phyloP scores from a whole-genome alignment of 2,329 filamentous ascomycete genomes.

The Bertia moriformis region DNA sequence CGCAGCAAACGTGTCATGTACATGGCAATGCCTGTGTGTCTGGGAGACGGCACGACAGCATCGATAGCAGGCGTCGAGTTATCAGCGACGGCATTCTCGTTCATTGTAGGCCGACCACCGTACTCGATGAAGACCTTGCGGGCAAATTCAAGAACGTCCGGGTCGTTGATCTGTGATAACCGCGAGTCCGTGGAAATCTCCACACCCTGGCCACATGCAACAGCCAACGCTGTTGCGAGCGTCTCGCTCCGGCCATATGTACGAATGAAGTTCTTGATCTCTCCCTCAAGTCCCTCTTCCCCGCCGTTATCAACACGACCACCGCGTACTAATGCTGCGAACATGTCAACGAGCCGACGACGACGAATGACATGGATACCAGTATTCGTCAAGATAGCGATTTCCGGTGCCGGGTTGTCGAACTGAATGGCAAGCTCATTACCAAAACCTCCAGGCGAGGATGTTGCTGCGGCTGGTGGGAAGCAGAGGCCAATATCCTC shows the following conservation, averaged over 20 bases:
- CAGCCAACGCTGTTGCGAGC: constrained; percentile 77
- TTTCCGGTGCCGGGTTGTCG: constrained; percentile 65
- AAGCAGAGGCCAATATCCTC: constrained; percentile 70
- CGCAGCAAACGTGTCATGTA: constrained; percentile 51
- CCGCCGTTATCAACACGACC: constrained; percentile 43
- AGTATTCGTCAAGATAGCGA: constrained; percentile 81
- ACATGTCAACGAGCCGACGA: constrained; percentile 77
- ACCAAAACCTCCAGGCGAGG: constrained; percentile 71
- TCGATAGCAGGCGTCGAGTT: constrained; percentile 17
- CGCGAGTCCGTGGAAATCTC: constrained; percentile 59
- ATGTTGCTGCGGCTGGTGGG: constrained; percentile 57
- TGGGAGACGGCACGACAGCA: constrained; percentile 47
- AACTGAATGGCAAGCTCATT: constrained; percentile 97
- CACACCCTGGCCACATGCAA: constrained; percentile 84
- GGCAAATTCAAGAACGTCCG: constrained; percentile 70
- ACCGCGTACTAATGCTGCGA: constrained; percentile 66
- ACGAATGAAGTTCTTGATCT: constrained; percentile 70
- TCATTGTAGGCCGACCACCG: background rate
- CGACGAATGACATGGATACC: constrained; percentile 78
- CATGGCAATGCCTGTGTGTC: constrained; percentile 48
- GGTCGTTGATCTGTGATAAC: constrained; percentile 68
- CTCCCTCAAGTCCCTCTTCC: constrained; percentile 66
- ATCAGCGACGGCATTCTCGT: background rate
- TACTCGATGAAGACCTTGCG: constrained; percentile 67
- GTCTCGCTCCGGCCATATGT: constrained; percentile 81